Conservation (phyloP, 2,329 filamentous ascomycete species). For the Macroventuria anomochaeta region DNA sequence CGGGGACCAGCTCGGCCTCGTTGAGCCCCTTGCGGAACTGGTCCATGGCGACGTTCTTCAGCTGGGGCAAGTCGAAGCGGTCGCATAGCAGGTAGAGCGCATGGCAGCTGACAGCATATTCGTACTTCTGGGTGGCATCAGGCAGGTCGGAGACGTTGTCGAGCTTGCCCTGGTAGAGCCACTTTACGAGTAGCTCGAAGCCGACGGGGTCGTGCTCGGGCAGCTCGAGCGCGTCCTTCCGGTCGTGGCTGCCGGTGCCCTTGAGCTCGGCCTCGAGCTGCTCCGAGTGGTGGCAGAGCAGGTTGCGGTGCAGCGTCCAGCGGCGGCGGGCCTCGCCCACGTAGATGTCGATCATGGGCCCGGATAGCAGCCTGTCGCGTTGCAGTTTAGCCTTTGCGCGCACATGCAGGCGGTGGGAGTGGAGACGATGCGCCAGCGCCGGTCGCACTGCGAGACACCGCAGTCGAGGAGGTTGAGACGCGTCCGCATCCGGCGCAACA, state of each 20-base stretch:
- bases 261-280: constrained; percentile 51
- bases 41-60: constrained; percentile 63
- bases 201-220: constrained; percentile 58
- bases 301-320: constrained; percentile 61
- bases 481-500: constrained; percentile 25
- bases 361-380: constrained; percentile 60
- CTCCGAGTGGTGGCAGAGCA: constrained; percentile 61
- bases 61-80: constrained; percentile 57
- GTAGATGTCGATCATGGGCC: constrained; percentile 59
- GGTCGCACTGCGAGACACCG: constrained; percentile 40
- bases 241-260: constrained; percentile 44
- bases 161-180: constrained; percentile 62
- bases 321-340: constrained; percentile 56
- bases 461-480: constrained; percentile 16
- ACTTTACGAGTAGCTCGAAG: constrained; percentile 63
- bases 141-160: constrained; percentile 57
- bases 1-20: constrained; percentile 59
- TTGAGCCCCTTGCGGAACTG: constrained; percentile 59
- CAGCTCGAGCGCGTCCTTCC: constrained; percentile 54
- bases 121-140: constrained; percentile 58
- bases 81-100: constrained; percentile 61
- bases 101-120: constrained; percentile 61
- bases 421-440: constrained; percentile 43
- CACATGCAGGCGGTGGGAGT: constrained; percentile 49
- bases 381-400: constrained; percentile 55